Percentiles rank a stretch among this genome's conserved stretches.
Conservation (phyloP, 495 filamentous ascomycete genomes). For the Penicillium pulvis region DNA sequence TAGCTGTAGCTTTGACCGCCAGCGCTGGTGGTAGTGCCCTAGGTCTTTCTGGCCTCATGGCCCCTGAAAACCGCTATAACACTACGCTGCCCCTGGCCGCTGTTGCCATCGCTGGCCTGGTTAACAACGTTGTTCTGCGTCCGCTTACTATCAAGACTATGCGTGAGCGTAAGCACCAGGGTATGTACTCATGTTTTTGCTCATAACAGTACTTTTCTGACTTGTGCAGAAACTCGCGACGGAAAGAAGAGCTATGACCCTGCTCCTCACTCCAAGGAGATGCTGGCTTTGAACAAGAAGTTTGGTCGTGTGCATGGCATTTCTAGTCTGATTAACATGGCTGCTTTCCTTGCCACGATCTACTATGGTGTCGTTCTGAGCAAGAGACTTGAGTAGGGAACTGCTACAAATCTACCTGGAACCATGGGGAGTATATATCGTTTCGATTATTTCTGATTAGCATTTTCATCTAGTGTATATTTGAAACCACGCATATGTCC, state of each 20-base stretch:
- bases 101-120: slow-evolving; percentile 62
- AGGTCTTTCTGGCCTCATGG: slow-evolving; percentile 58
- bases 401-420: background rate
- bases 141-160: slow-evolving; percentile 74
- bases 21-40: slow-evolving; percentile 49
- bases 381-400: slow-evolving; percentile 49
- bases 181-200: slow-evolving; percentile 37
- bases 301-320: slow-evolving; percentile 80
- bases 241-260: slow-evolving; percentile 80
- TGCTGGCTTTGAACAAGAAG: slow-evolving; percentile 75
- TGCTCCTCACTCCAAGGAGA: slow-evolving; percentile 75
- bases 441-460: no score
- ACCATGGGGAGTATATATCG: background rate
- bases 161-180: slow-evolving; percentile 73
- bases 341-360: slow-evolving; percentile 63
- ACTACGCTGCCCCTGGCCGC: slow-evolving; percentile 67
- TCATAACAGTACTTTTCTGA: background rate
- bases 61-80: slow-evolving; percentile 54
- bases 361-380: slow-evolving; percentile 74
- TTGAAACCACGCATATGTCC: no score
- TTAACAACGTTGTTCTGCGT: slow-evolving; percentile 68
- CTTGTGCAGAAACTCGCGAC: slow-evolving; percentile 65
- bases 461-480: background rate
- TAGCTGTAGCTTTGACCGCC: slow-evolving; percentile 77
- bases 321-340: slow-evolving; percentile 73